Conservation (phyloP, 192 early-diverging fungal genomes). For the Phycomyces blakesleeanus region DNA sequence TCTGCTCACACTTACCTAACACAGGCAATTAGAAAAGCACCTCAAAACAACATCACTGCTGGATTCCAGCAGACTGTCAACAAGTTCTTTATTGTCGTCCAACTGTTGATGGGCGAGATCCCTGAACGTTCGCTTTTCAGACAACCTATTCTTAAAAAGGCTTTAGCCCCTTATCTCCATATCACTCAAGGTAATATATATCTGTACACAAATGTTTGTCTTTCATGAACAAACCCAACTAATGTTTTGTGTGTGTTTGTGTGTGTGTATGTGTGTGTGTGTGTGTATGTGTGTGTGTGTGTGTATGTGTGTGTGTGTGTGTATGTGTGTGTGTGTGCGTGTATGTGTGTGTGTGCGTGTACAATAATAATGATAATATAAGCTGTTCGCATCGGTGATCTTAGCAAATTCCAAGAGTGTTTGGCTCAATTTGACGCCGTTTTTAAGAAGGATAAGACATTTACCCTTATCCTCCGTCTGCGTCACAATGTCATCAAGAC, state of each 20-base stretch:
- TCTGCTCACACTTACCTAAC: slow-evolving; percentile 81
- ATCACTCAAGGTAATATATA: slow-evolving; percentile 73
- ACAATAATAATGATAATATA: too few species aligned
- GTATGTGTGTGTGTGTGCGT: too few species aligned
- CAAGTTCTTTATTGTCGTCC: slow-evolving; percentile 96
- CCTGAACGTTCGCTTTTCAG: slow-evolving; percentile 93
- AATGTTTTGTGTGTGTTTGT: too few species aligned
- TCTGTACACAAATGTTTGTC: too few species aligned
- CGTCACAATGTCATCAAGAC: slow-evolving; percentile 99
- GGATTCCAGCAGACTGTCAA: slow-evolving; percentile 90
- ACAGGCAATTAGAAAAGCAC: slow-evolving; percentile 95
- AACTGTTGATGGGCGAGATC: slow-evolving; percentile 98
- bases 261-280: too few species aligned
- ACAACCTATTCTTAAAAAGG: slow-evolving; percentile 77
- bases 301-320: too few species aligned
- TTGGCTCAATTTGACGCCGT: slow-evolving; percentile 67
- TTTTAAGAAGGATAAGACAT: slow-evolving; percentile 87
- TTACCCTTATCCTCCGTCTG: slow-evolving; percentile 87
- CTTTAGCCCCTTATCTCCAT: slow-evolving; percentile 88
- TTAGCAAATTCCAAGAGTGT: slow-evolving; percentile 89
- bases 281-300: too few species aligned
- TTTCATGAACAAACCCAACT: too few species aligned
- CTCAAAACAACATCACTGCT: slow-evolving; percentile 76
- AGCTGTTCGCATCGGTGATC: slow-evolving; percentile 93
- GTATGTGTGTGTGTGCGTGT: too few species aligned